Evolutionary conservation across 495 filamentous ascomycete species (phyloP), one percentile per base, ranked within the genome.

Genomic region (Staphylotrichum tortipilum): DNA sequence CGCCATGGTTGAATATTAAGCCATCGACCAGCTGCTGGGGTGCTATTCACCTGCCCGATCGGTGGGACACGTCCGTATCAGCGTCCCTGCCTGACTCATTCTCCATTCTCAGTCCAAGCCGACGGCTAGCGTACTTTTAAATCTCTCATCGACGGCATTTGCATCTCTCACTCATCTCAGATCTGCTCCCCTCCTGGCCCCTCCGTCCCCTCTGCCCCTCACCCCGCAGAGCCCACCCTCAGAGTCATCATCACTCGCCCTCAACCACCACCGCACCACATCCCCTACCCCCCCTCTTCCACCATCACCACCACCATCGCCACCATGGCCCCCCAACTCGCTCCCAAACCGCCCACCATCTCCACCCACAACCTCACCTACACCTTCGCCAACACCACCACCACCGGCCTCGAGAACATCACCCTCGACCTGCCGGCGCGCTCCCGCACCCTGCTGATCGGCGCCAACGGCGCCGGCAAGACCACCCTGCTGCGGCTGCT

Each of bases 401-500:
- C 80, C 15, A 74, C 73, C 8, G 92, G 89, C 46, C 75, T 99
- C 18, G 64, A 74, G 40, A 53, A 85, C 64, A 75, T 97, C 55
- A 70, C 64, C 50, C 78, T 99, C 39, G 67, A 77, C 52, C 79
- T 99, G 7, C 94, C 92, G 6, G 66, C 88, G 3, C 79, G 83
- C 39, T 89, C 85, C 53, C 86, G 94, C 53, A 95, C 90, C 1
- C 78, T 99, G 3, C 75, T 99, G 9, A 95, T 97, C 60, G 92
- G 92, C 61, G 92, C 94, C 50, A 99, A 99, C 67, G 92, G 92
- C 60, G 91, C 94, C 15, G 92, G 92, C 35, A 99, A 99, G 64
- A 97, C 94, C 18, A 97, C 92, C 3, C 81, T 99, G 28, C 84
- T 99, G 36, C 90, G 74, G 29, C 69, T 78, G 17, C 78, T 94